These are phyloP conservation scores for Magnolia changhungtana DNA, from an alignment of 164 flowering plant genomes.

Conservation along the genomic window DNA sequence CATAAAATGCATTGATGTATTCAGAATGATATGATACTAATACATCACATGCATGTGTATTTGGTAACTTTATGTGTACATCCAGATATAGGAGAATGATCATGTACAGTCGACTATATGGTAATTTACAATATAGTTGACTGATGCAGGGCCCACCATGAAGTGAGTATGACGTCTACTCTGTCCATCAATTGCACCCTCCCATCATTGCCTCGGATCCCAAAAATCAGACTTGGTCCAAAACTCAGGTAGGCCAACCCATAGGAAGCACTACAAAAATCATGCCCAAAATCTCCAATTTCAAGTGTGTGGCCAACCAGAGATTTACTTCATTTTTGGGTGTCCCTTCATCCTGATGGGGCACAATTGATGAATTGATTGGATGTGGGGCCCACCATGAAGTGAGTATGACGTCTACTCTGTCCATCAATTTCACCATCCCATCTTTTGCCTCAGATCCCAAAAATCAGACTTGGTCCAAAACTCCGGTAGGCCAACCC, in stretches of 20 bases:
- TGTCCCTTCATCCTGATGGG: too few species aligned
- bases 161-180: not conserved
- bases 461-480: not conserved
- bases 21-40: not conserved
- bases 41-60: not conserved
- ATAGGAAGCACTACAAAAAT: too few species aligned
- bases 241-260: too few species aligned
- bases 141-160: not conserved
- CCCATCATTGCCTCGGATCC: not conserved
- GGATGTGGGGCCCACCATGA: not conserved
- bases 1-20: not conserved
- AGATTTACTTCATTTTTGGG: too few species aligned
- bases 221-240: not conserved
- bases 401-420: not conserved
- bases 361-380: too few species aligned
- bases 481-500: too few species aligned
- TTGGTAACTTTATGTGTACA: not conserved
- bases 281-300: too few species aligned
- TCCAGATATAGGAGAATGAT: not conserved
- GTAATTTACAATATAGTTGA: not conserved
- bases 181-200: not conserved
- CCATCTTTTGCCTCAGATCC: not conserved
- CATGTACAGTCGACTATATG: not conserved
- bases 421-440: not conserved
- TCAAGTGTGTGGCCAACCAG: too few species aligned